Evolutionary conservation across 768 basidiomycete genomes (phyloP).

Genomic region (Rhizopogon roseolus): DNA sequence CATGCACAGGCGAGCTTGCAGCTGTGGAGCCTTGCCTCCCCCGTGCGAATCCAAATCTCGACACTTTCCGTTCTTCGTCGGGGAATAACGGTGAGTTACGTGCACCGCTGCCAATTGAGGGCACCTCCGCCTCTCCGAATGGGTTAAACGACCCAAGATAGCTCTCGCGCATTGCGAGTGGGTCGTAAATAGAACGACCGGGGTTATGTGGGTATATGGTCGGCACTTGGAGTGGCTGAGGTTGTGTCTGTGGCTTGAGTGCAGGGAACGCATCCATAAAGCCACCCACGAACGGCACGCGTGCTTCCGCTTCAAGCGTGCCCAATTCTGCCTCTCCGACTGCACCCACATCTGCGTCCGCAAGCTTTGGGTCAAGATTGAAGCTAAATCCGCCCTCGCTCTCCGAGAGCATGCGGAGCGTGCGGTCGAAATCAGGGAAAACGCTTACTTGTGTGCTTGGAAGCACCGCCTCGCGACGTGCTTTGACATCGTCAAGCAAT

Average conservation of each 20-base stretch:
- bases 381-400: constrained; percentile 75
- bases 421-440: constrained; percentile 89
- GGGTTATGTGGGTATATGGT: constrained; percentile 44
- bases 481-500: constrained; percentile 78
- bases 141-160: constrained; percentile 81
- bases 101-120: constrained; percentile 21
- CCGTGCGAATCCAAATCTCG: constrained; percentile 78
- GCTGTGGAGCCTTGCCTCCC: constrained; percentile 57
- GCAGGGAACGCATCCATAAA: constrained; percentile 72
- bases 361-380: constrained; percentile 78
- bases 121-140: constrained; percentile 62
- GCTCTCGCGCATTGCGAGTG: constrained; percentile 37
- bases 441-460: constrained; percentile 45
- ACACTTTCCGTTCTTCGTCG: constrained; percentile 61
- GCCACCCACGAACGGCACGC: constrained; percentile 55
- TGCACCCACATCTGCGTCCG: constrained; percentile 36
- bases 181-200: constrained; percentile 53
- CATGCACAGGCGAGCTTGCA: constrained; percentile 55
- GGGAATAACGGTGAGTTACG: constrained; percentile 41
- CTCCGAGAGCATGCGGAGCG: constrained; percentile 68
- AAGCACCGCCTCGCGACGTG: constrained; percentile 57
- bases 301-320: constrained; percentile 43
- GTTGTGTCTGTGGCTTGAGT: constrained; percentile 33
- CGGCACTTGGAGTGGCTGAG: constrained; percentile 20
- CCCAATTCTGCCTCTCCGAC: constrained; percentile 33